Base-by-base conservation (phyloP, 2,329 filamentous ascomycete genomes). In the Scedosporium boydii region DNA sequence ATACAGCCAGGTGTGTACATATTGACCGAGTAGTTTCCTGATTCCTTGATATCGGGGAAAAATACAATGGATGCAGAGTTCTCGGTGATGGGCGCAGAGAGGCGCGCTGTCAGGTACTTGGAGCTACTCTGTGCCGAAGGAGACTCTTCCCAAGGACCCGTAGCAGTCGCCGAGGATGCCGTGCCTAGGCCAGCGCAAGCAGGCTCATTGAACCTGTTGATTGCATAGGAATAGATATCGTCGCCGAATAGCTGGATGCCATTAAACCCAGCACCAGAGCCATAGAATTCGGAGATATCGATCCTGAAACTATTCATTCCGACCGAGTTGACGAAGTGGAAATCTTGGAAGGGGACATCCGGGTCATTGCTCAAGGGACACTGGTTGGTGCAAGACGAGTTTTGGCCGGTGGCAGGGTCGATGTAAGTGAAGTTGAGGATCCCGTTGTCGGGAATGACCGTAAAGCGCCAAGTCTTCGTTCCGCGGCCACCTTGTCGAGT, bases 341-440 rank as follows among this genome's bases (percentile, higher is more conserved):
- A 99, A 69, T 99, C 95, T 73, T 97, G 93, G 68, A 85, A 96
- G 59, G 80, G 74, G 59, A 87, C 73, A 5, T 80, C 83, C 18
- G 80, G 76, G 69, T 91, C 85, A 70, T 86, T 80, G 65, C 89
- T 91, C 58, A 99, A 81, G n/a, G 93, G 90, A 69, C 95, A 99
- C 69, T 85, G 82, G 65, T 86, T 88, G 61, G 93, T 91, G 76
- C 95, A 99, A 63, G 83, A 87, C 34, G 78, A 76, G 62, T 87
- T 87, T 59, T 83, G 77, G 27, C 89, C 88, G 1, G 85, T 89
- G 46, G 72, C 78, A 26, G 89, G 87, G 70, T 98, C 91, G 66
- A 87, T 87, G 69, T 95, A 98, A 44, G 92, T 96, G 70, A 99
- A 82, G 75, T 98, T 97, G 87, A 99, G 90, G 72, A 99, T 97